Evolutionary conservation across 371 early-diverging fungal genomes (phyloP), one percentile per base, ranked within the genome.

Genomic region (Homolaphlyctis polyrhiza): DNA sequence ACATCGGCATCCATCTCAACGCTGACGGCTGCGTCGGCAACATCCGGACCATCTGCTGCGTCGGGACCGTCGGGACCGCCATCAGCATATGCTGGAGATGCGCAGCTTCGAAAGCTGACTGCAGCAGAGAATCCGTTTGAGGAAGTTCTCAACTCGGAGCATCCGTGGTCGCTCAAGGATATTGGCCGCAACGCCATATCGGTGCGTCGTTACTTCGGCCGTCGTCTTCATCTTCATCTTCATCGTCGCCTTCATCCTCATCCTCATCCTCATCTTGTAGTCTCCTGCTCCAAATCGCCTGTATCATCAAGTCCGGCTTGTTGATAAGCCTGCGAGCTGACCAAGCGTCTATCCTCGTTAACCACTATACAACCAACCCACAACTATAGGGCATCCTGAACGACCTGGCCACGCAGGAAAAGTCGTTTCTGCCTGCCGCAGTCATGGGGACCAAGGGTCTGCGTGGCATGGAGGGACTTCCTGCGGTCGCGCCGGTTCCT

Each of bases 131-230:
- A 68, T 36, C 69, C 69, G 18, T 50, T 68, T 18, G 73, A 74
- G 32, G 69, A 69, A 30, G 62, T 73, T n/a, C 57, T 73, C 3
- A 36, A 73, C n/a, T 13, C 49, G 28, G 79, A 75, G 60, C 72
- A 76, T 33, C 59, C 73, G 0, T 80, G 77, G 77, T 69, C 71
- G 18, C 52, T 64, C 18, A 57, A 61, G 52, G 78, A 80, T 58
- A 74, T 77, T 61, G 80, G 80, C 30, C 63, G 50, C 14, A 77
- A 80, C 63, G 71, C 78, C 23, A 80, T 80, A 25, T 74, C 76
- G 55, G 77, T 75, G 51, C 52, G 72, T 43, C 5, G 6, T n/a
- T n/a, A n/a, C n/a, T n/a, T n/a, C n/a, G n/a, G n/a, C n/a, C n/a
- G n/a, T n/a, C n/a, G n/a, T n/a, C n/a, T n/a, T 6, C 45, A 45